Evolutionary conservation across 768 basidiomycete genomes (phyloP).

Genomic region (Podaxis pistillaris): DNA sequence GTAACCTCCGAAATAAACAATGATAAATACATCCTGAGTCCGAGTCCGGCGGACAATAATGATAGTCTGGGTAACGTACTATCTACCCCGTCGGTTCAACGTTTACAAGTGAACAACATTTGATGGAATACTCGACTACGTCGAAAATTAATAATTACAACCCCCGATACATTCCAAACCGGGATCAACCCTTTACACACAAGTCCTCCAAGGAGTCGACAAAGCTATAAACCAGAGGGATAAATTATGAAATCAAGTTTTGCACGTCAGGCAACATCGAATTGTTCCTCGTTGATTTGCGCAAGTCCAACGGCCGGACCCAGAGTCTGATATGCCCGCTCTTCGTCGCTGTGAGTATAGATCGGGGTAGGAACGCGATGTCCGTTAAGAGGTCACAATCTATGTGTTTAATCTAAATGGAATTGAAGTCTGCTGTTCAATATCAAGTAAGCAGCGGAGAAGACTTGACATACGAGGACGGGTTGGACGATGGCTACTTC

Average conservation of each 20-base stretch:
- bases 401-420: conserved; percentile 67
- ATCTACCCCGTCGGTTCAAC: background rate
- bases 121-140: too few species aligned
- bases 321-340: conserved; percentile 79
- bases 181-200: background rate
- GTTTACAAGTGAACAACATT: background rate
- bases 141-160: background rate
- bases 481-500: conserved; percentile 91
- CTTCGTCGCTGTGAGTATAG: conserved; percentile 77
- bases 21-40: background rate
- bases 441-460: background rate
- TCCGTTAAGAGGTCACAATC: conserved; percentile 77
- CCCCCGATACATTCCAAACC: background rate
- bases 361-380: conserved; percentile 75
- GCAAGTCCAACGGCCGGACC: conserved; percentile 67
- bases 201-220: background rate
- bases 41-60: background rate
- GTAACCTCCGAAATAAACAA: background rate
- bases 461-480: conserved; percentile 61
- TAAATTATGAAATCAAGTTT: conserved; percentile 24
- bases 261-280: conserved; percentile 20
- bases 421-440: background rate
- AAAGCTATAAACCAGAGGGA: background rate
- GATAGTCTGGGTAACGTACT: background rate
- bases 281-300: conserved; percentile 29